Evolutionary conservation across 352 stramenopile species (phyloP), one percentile per base, ranked within the genome.

Genomic region (Globisporangium apiculatum): DNA sequence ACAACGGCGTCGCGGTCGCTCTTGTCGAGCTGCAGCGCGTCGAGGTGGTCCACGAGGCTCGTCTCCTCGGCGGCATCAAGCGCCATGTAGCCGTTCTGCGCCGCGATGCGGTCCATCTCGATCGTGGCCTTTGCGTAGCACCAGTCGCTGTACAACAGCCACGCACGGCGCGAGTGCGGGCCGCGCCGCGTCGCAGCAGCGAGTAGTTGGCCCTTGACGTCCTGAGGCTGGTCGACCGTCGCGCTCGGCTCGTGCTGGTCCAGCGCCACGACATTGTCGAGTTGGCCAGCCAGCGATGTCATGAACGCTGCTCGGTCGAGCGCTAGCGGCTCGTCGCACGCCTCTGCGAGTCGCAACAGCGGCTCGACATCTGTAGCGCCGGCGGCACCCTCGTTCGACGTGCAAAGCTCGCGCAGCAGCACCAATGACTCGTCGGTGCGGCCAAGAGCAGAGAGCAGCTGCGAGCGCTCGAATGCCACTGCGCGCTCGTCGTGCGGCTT

Each of bases 121-220:
- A 57, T 57, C 40, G 72, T 79, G 11, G 73, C 76, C 41, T 70
- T 73, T 41, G 76, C 62, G 46, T 93, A 89, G 38, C 73, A 87
- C 83, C 83, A 93, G 54, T 89, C 67, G 58, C 79, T 78, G 49
- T 87, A 93, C 31, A 66, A 55, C 47, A 83, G 56, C 80, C 80
- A 93, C 1, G 71, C 75, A 40, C 74, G 72, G 5, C 67, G 48
- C 49, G 73, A 83, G 36, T 60, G 63, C 37, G 73, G 68, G 0
- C 58, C 57, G 17, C 87, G 48, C 10, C 62, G 45, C 6, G 73
- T 75, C 4, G 78, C 80, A 55, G 73, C 18, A 49, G 40, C 47
- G 36, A 70, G 38, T 60, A 64, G 43, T 1, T 48, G 43, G 1
- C 58, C 59, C 15, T 60, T 60, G n/a, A 63, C 40, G 9, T 68